Evolutionary conservation across 495 filamentous ascomycete species (phyloP), one percentile per base, ranked within the genome.

Genomic region (Tetracladium marchalianum): DNA sequence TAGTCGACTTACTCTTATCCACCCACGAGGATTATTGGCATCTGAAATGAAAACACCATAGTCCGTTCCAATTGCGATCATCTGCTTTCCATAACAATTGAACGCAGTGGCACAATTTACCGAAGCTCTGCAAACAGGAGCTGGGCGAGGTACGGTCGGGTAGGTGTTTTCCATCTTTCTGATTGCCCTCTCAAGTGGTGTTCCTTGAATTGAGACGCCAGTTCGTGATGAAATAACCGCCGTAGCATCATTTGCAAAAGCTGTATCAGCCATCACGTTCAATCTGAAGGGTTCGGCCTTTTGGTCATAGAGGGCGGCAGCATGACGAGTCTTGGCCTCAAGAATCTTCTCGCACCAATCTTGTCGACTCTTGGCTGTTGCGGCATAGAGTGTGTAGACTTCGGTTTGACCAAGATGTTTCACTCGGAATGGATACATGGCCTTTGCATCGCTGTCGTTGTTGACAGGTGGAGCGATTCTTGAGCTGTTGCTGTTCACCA

Each of bases 241-340:
- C 42, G 74, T 65, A n/a, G 80, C 76, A 44, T 94, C 87, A 54
- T 86, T 86, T 5, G 76, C 80, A 59, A 99, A 99, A 0, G 93
- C 87, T 33, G 82, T 79, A 56, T 99, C 92, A 0, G 92, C 89
- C 62, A 99, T 81, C 12, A 97, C 88, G 31, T 85, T 80, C 4
- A 97, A 68, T 46, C 87, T 75, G 75, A 99, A 99, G 1, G 92
- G 92, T 64, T 99, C 92, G 0, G 92, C 90, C 61, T 96, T 94
- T 61, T 97, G 93, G 0, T 85, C 78, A 61, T 86, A 85, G 8
- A 97, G 68, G 12, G 88, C 83, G 2, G 84, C 78, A 6, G 93
- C 92, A 64, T 97, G 90, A 44, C 81, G 79, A 4, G 88, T 93
- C 66, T 99, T 97, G 8, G 92, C 92, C 55, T 92, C 83, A 22